Conservation (phyloP, 495 filamentous ascomycete genomes). For the Letharia columbiana region DNA sequence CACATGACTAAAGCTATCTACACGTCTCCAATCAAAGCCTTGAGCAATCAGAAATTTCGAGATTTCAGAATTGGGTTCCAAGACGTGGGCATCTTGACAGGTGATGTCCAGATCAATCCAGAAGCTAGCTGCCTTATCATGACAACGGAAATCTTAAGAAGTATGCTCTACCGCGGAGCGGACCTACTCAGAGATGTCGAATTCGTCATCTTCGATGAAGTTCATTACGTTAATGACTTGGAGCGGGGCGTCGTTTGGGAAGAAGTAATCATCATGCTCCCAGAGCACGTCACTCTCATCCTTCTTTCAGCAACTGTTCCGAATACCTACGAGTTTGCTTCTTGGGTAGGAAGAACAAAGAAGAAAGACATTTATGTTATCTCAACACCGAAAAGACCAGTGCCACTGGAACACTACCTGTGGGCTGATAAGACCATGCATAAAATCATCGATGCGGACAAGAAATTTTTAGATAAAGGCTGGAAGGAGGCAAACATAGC, state of each 20-base stretch:
- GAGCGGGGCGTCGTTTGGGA: constrained; percentile 98
- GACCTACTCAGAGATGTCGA: constrained; percentile 96
- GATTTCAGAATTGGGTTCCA: constrained; percentile 86
- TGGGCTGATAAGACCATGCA: constrained; percentile 88
- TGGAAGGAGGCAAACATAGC: constrained; percentile 91
- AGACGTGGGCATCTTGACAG: constrained; percentile 93
- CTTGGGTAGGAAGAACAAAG: constrained; percentile 96
- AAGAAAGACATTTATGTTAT: constrained; percentile 99
- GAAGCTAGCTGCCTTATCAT: constrained; percentile 98
- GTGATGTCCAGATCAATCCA: constrained; percentile 95
- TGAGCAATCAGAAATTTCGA: constrained; percentile 97
- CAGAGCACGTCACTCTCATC: constrained; percentile 91
- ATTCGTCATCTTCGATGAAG: constrained; percentile 98
- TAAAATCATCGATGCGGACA: constrained; percentile 90
- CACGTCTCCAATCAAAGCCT: constrained; percentile 95
- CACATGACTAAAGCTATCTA: constrained; percentile 99
- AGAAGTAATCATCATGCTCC: constrained; percentile 99
- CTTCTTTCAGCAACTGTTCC: constrained; percentile 93
- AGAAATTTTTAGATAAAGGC: constrained; percentile 78
- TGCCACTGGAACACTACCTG: constrained; percentile 90
- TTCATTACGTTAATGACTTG: constrained; percentile 97
- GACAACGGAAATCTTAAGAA: constrained; percentile 96
- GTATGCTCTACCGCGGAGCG: constrained; percentile 95
- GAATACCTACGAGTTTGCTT: constrained; percentile 95
- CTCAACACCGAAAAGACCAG: constrained; percentile 88